Percentiles rank a stretch among this genome's conserved stretches.
phyloP scores from a whole-genome alignment of 2,329 filamentous ascomycete species.

The Neurospora crassa region DNA sequence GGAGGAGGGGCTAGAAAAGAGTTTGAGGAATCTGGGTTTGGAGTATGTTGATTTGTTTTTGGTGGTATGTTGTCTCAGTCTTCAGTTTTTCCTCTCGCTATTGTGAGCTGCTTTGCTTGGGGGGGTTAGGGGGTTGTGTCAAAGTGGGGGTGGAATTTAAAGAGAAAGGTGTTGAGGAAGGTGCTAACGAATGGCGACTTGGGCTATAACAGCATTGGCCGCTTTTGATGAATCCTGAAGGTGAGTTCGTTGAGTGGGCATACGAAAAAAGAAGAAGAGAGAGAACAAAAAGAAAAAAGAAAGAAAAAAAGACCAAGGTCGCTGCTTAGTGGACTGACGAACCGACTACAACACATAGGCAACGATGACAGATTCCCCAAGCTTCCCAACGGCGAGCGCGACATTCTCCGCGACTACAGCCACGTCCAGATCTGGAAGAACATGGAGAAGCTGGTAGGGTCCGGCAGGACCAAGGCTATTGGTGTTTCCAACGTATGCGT shows the following conservation, averaged over 20 bases:
- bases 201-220: constrained; percentile 58
- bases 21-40: constrained; percentile 61
- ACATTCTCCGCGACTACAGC: constrained; percentile 59
- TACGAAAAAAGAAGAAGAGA: not conserved
- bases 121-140: not conserved
- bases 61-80: constrained; percentile 34
- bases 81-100: not conserved
- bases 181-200: not conserved
- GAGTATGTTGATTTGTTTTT: constrained; percentile 77
- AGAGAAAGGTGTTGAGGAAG: not conserved
- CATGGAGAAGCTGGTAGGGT: constrained; percentile 56
- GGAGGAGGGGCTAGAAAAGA: constrained; percentile 62
- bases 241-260: constrained; percentile 24
- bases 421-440: constrained; percentile 71
- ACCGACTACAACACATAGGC: constrained; percentile 23
- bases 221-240: constrained; percentile 68
- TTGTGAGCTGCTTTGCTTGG: not conserved
- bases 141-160: not conserved
- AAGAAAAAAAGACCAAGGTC: too few relatives aligned
- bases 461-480: constrained; percentile 46
- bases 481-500: constrained; percentile 45
- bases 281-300: too few relatives aligned
- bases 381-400: constrained; percentile 61
- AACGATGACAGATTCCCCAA: constrained; percentile 69
- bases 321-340: too few relatives aligned